Evolutionary conservation across 1,139 yeast species (phyloP).

Genomic region (Yamadazyma siamensis): DNA sequence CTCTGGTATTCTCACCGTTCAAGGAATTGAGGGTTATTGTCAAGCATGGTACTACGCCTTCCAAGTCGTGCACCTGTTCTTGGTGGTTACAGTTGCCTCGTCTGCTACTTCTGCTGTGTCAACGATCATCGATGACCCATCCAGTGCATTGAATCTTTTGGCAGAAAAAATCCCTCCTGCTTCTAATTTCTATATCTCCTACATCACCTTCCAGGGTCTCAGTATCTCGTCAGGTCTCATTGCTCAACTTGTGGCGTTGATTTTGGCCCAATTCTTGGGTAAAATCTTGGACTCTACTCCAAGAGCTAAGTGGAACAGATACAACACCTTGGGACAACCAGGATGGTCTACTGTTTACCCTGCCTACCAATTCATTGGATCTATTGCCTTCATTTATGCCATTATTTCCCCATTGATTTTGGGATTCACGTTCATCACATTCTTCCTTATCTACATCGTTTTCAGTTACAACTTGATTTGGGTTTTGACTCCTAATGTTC

Average conservation of each 20-base stretch:
- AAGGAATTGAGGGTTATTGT: slow-evolving; percentile 73
- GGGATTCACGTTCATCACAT: slow-evolving; percentile 46
- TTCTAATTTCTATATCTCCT: slow-evolving; percentile 65
- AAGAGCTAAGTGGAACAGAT: slow-evolving; percentile 47
- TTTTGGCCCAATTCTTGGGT: slow-evolving; percentile 45
- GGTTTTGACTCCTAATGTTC: slow-evolving; percentile 50
- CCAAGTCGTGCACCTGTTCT: slow-evolving; percentile 81
- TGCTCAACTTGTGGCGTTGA: slow-evolving; percentile 41
- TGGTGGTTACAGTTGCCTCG: slow-evolving; percentile 78
- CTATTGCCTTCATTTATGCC: slow-evolving; percentile 38
- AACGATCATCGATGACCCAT: slow-evolving; percentile 53
- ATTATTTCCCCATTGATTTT: slow-evolving; percentile 46
- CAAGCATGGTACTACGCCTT: slow-evolving; percentile 87
- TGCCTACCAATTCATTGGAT: slow-evolving; percentile 34
- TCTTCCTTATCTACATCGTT: slow-evolving; percentile 51
- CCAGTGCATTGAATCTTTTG: slow-evolving; percentile 52
- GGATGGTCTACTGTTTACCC: slow-evolving; percentile 42
- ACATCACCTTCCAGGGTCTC: slow-evolving; percentile 45
- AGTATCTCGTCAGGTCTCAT: slow-evolving; percentile 36
- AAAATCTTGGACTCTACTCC: slow-evolving; percentile 45
- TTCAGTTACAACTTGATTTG: slow-evolving; percentile 56
- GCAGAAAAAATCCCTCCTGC: slow-evolving; percentile 64
- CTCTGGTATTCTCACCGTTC: slow-evolving; percentile 68
- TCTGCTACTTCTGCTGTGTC: slow-evolving; percentile 72
- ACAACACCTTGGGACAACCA: slow-evolving; percentile 40